Evolutionary conservation across 441 rosid genomes (phyloP), one percentile per base, ranked within the genome.

Genomic region (Pelargonium exstipulatum): DNA sequence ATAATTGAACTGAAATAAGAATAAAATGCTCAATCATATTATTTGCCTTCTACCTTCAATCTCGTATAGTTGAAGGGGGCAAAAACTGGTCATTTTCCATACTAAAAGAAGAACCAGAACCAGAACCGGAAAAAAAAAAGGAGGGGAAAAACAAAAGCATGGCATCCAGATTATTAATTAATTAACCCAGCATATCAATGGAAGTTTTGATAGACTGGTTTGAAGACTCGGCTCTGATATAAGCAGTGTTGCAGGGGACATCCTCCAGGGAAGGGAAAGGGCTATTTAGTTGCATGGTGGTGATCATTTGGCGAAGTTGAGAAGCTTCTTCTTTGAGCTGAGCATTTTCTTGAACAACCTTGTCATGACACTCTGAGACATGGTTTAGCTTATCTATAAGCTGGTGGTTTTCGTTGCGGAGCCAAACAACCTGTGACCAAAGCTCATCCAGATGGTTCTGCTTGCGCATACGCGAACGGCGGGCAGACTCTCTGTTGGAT

Each of bases 261-360:
- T 82, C 84, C 67, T 82, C 82, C n/a, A 78, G 78, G 62, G 81
- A 67, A 46, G 76, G 72, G 66, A n/a, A 84, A 76, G 87, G 90
- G 24, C 88, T 83, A n/a, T 79, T 77, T 45, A 86, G 70, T 67
- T 78, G 87, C 18, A 85, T 53, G 51, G 84, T 86, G 5, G 74
- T 78, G 2, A 87, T 75, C 85, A 85, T 78, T 79, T 84, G 91
- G 69, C 89, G 87, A 61, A 92, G 94, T 73, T 84, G 88, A 37
- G 90, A 81, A 61, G 87, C 85, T 80, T 92, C 96, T 68, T 92
- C 90, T 79, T 85, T 90, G 77, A 92, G 94, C 75, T 79, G 77
- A 16, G 78, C 79, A 79, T 87, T 92, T 75, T 92, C 98, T 26
- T 82, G 89, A 37, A 88, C 70, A 40, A 81, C 90, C 1, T 66